phyloP scores from a whole-genome alignment of 768 basidiomycete genomes.

The Leucocoprinus leucothites region DNA sequence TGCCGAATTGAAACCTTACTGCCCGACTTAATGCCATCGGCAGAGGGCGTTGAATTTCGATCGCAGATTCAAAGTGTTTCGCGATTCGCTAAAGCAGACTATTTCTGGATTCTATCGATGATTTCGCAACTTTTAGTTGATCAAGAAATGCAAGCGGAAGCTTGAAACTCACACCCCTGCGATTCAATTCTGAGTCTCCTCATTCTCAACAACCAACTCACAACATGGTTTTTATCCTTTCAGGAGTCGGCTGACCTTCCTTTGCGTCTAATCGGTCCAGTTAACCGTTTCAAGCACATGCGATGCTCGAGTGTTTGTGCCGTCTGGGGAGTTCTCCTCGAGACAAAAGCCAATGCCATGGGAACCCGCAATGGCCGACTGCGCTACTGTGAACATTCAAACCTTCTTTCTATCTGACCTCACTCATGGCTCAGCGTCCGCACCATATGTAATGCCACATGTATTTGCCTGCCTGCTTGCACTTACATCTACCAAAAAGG shows the following conservation, averaged over 20 bases:
- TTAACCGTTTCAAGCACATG: not conserved
- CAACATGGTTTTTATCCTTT: not conserved
- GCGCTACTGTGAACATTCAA: not conserved
- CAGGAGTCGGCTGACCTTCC: not conserved
- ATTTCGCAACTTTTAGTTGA: too few relatives aligned
- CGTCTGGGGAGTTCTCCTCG: not conserved
- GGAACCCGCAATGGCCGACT: not conserved
- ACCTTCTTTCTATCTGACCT: not conserved
- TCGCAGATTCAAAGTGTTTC: too few relatives aligned
- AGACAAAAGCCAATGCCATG: conserved; percentile 3
- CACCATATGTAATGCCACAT: not conserved
- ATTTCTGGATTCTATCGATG: too few relatives aligned
- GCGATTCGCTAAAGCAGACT: too few relatives aligned
- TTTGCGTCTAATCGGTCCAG: not conserved
- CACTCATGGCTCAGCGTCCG: not conserved
- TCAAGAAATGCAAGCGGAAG: not conserved
- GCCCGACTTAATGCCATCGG: too few relatives aligned
- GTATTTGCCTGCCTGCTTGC: not conserved
- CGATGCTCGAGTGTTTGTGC: not conserved
- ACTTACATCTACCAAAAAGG: not conserved
- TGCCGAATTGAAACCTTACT: too few relatives aligned
- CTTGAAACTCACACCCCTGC: not conserved
- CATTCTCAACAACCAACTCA: not conserved
- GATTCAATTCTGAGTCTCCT: not conserved
- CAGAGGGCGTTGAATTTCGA: too few relatives aligned